phyloP scores from a whole-genome alignment of 768 basidiomycete genomes.

The Boletus tylopilopsis region DNA sequence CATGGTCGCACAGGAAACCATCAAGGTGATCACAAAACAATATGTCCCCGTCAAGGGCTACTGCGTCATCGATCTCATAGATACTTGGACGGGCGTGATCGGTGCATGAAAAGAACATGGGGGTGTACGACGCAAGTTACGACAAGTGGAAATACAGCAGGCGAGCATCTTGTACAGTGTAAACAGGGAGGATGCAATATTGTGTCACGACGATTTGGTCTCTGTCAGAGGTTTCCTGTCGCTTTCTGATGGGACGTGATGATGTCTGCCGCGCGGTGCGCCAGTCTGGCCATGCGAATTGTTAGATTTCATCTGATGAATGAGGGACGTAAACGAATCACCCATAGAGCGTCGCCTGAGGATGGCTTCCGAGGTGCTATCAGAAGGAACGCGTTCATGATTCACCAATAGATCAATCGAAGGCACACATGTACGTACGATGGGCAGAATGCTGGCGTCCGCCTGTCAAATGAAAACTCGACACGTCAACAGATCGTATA shows the following conservation, averaged over 20 bases:
- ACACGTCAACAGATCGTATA: not conserved
- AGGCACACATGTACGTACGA: constrained; percentile 3
- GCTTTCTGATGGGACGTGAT: not conserved
- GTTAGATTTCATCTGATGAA: no score
- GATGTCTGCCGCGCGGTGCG: constrained; percentile 6
- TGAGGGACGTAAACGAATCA: not conserved
- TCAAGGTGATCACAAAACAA: constrained; percentile 96
- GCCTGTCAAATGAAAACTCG: no score
- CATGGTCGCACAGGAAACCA: constrained; percentile 91
- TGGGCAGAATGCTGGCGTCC: constrained; percentile 16
- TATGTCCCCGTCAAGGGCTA: constrained; percentile 89
- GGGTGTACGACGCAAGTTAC: no score
- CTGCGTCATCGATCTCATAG: constrained; percentile 80
- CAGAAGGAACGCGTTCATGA: not conserved
- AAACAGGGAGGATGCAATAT: no score
- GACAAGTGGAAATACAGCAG: no score
- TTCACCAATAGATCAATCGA: not conserved
- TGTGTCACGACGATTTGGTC: no score
- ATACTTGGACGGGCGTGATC: constrained; percentile 67
- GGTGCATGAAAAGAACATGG: constrained; percentile 14
- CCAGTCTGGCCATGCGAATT: constrained; percentile 1
- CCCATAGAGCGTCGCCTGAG: constrained; percentile 20
- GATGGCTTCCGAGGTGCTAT: constrained; percentile 16
- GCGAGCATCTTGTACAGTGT: no score
- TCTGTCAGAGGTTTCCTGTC: not conserved